Base-by-base conservation (phyloP, 2,329 filamentous ascomycete genomes). In the Xylariaceae sp. region DNA sequence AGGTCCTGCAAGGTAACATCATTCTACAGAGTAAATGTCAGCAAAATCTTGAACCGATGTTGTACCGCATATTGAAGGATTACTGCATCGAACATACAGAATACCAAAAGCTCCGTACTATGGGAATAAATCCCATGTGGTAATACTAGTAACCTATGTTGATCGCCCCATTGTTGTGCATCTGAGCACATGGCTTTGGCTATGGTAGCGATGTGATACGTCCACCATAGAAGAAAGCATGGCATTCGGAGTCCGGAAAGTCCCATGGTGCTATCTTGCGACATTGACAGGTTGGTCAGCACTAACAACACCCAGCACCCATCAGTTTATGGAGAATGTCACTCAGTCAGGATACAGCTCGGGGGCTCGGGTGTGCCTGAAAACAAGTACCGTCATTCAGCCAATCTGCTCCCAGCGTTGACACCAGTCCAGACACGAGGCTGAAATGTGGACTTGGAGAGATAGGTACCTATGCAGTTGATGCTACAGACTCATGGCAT, bases 181-280 rank as follows among this genome's bases (percentile, higher is more conserved):
- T 44, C 37, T 21, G 39, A 52, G 29, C 23, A 52, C 29, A 33
- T 28, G 37, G 19, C 6, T 5, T 40, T 23, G n/a, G n/a, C 37
- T 40, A 40, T 36, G 12, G 17, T n/a, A 12, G 24, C 4, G 40
- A 34, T 43, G 44, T 40, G 21, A 26, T 16, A 26, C 31, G 19
- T 24, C 19, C 36, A 26, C 43, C 8, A 23, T 17, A 40, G 6
- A 39, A 6, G 23, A 26, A 28, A 19, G 17, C 51, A 47, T 41
- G 46, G 29, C 31, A 48, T 53, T 57, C 57, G 57, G 53, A 53
- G 53, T 56, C 57, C 57, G 57, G 50, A 44, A 23, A 23, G n/a
- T 24, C 23, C 28, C 44, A 21, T 57, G 40, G 21, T 9, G 33
- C 16, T 34, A 26, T 24, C 12, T 28, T 50, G 33, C 23, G 36